These are phyloP conservation scores for Lagenidium sp. DNA, from an alignment of 352 stramenopile genomes.

Conservation along the genomic window DNA sequence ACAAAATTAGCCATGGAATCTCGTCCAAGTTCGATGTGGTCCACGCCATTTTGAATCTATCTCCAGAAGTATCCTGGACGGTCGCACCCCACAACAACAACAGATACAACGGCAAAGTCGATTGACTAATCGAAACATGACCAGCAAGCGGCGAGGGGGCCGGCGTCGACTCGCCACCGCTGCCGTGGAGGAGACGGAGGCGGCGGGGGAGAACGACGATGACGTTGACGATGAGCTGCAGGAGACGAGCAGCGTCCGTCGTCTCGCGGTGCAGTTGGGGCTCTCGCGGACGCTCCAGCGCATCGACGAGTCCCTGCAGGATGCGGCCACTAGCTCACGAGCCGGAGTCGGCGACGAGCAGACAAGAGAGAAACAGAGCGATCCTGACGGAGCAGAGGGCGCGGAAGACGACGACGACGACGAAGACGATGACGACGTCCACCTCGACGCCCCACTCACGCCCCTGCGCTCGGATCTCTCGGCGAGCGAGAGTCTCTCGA, in stretches of 20 bases:
- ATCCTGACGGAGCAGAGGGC: constrained; percentile 1
- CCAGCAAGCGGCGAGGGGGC: too few relatives aligned
- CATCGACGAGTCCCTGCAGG: constrained; percentile 7
- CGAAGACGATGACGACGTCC: constrained; percentile 12
- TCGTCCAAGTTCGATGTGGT: too few relatives aligned
- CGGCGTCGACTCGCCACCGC: too few relatives aligned
- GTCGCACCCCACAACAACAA: too few relatives aligned
- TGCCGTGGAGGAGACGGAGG: neutral
- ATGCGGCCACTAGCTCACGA: too few relatives aligned
- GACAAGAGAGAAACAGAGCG: neutral
- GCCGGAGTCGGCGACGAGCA: constrained; percentile 6
- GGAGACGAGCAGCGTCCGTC: too few relatives aligned
- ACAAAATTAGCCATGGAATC: too few relatives aligned
- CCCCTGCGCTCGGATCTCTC: constrained; percentile 33
- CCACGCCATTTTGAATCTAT: too few relatives aligned
- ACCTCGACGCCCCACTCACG: constrained; percentile 11
- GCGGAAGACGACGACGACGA: constrained; percentile 13
- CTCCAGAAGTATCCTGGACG: too few relatives aligned
- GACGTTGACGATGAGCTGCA: constrained; percentile 18
- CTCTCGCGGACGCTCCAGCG: constrained; percentile 30
- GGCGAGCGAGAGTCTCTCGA: constrained; percentile 58
- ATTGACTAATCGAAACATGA: too few relatives aligned
- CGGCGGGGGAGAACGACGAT: neutral
- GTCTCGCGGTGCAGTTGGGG: constrained; percentile 44
- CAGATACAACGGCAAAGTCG: too few relatives aligned